These are phyloP conservation scores for Pseudohalonectria lignicola DNA, from an alignment of 2,329 filamentous ascomycete genomes.

Conservation along the genomic window DNA sequence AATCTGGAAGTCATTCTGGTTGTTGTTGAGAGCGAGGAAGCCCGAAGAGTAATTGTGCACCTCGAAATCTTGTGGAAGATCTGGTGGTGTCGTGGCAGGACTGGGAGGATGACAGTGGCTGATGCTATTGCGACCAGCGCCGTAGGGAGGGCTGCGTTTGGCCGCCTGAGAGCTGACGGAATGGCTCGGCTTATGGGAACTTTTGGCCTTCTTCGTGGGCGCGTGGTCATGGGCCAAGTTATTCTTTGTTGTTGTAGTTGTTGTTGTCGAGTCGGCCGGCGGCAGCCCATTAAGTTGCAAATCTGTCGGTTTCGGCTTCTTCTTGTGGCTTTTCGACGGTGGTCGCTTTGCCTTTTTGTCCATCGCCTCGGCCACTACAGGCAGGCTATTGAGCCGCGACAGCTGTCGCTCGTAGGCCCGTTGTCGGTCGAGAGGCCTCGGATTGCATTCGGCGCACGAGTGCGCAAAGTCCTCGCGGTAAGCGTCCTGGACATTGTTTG, in stretches of 20 bases:
- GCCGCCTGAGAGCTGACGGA: constrained; percentile 61
- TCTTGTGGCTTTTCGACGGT: constrained; percentile 74
- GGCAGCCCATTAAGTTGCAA: constrained; percentile 57
- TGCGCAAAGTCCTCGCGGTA: constrained; percentile 65
- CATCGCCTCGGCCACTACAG: constrained; percentile 30
- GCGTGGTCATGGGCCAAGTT: constrained; percentile 35
- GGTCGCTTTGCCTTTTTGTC: constrained; percentile 67
- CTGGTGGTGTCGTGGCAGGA: constrained; percentile 65
- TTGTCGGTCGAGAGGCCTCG: constrained; percentile 61
- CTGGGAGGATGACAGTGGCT: constrained; percentile 52
- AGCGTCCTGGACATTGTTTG: constrained; percentile 58
- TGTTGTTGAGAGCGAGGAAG: constrained; percentile 67
- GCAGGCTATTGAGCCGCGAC: constrained; percentile 38
- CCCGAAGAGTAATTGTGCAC: constrained; percentile 62
- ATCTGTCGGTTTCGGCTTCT: constrained; percentile 66
- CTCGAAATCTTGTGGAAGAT: constrained; percentile 49
- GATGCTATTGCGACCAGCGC: constrained; percentile 47
- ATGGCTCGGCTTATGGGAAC: constrained; percentile 66
- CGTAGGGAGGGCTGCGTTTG: constrained; percentile 53
- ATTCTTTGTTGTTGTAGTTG: no score
- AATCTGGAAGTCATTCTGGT: constrained; percentile 46
- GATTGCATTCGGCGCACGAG: constrained; percentile 81
- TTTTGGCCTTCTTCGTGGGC: constrained; percentile 69
- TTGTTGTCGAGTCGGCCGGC: constrained; percentile 38
- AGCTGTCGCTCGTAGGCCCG: constrained; percentile 65